A percentile compares a stretch with the other conserved stretches of the same genome.
Evolutionary conservation across 2,329 filamentous ascomycete genomes (phyloP).

Genomic region (Xylariales sp.): DNA sequence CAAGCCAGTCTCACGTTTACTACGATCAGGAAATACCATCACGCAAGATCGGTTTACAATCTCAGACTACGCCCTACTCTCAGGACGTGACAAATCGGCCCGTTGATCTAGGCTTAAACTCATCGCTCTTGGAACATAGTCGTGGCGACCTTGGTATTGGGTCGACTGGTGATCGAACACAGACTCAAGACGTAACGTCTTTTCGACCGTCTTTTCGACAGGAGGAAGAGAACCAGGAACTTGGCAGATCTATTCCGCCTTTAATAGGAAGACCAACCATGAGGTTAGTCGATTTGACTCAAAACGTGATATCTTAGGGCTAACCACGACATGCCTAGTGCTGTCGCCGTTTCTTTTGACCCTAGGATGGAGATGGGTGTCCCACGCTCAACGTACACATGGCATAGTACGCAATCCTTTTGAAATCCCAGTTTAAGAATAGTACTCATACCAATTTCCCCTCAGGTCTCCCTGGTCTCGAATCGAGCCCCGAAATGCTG

Average conservation of each 20-base stretch:
- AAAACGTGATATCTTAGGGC: conserved; percentile 22
- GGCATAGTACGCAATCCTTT: conserved; percentile 53
- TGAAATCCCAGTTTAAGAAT: neutral
- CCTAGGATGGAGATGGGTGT: conserved; percentile 63
- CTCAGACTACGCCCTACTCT: conserved; percentile 34
- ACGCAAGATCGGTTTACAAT: conserved; percentile 17
- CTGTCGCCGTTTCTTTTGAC: conserved; percentile 63
- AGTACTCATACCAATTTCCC: conserved; percentile 21
- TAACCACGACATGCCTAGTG: conserved; percentile 49
- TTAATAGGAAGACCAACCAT: conserved; percentile 48
- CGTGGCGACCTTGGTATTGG: conserved; percentile 42
- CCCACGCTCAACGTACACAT: conserved; percentile 60
- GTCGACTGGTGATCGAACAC: conserved; percentile 45
- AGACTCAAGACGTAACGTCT: conserved; percentile 41
- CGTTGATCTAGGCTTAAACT: conserved; percentile 11
- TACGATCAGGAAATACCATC: conserved; percentile 31
- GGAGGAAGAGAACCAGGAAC: conserved; percentile 50
- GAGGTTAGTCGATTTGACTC: conserved; percentile 49
- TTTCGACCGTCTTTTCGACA: conserved; percentile 50
- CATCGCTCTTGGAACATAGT: conserved; percentile 18
- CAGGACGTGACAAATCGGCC: conserved; percentile 40
- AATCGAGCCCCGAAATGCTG: conserved; percentile 54
- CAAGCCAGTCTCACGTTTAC: conserved; percentile 35
- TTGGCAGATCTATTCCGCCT: conserved; percentile 38
- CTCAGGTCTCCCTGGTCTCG: conserved; percentile 47